Conservation (phyloP, 2,329 filamentous ascomycete genomes). For the Bipolaris cookei region DNA sequence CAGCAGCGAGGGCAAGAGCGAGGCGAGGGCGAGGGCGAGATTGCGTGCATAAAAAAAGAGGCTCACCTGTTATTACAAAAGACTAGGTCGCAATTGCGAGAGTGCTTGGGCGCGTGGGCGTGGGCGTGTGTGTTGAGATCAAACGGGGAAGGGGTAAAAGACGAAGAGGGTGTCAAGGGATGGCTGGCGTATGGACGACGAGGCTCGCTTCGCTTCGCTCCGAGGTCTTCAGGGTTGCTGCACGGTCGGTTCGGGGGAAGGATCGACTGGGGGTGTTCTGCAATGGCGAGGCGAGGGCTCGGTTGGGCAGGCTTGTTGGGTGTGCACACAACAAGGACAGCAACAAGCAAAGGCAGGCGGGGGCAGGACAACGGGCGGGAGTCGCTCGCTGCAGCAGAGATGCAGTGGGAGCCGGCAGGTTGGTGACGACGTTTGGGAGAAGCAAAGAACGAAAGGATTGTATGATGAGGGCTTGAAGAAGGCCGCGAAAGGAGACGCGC, state of each 20-base stretch:
- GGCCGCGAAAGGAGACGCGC: slow-evolving; percentile 33
- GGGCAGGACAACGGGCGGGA: slow-evolving; percentile 14
- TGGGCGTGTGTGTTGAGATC: slow-evolving; percentile 1
- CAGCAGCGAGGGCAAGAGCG: not conserved
- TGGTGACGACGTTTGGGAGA: slow-evolving; percentile 19
- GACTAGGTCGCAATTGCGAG: slow-evolving; percentile 13
- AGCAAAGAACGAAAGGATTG: slow-evolving; percentile 19
- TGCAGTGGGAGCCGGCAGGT: slow-evolving; percentile 23
- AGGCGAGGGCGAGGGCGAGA: not conserved
- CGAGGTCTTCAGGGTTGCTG: slow-evolving; percentile 35
- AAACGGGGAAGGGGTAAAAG: slow-evolving; percentile 13
- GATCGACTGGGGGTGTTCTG: slow-evolving; percentile 24
- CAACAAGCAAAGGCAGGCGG: slow-evolving; percentile 21
- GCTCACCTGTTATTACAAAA: slow-evolving; percentile 43
- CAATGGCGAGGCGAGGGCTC: not conserved
- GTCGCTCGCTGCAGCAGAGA: slow-evolving; percentile 36
- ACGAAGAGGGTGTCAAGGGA: slow-evolving; percentile 31
- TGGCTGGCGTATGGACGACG: slow-evolving; percentile 35
- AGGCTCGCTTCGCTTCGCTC: slow-evolving; percentile 44
- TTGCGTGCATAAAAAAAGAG: not conserved
- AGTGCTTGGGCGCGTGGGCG: slow-evolving; percentile 1
- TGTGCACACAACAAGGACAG: slow-evolving; percentile 30
- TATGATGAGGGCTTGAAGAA: slow-evolving; percentile 23
- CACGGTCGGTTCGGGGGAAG: slow-evolving; percentile 31
- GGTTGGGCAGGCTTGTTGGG: slow-evolving; percentile 19